phyloP scores from a whole-genome alignment of 495 filamentous ascomycete genomes.

The Bacidia rubella region DNA sequence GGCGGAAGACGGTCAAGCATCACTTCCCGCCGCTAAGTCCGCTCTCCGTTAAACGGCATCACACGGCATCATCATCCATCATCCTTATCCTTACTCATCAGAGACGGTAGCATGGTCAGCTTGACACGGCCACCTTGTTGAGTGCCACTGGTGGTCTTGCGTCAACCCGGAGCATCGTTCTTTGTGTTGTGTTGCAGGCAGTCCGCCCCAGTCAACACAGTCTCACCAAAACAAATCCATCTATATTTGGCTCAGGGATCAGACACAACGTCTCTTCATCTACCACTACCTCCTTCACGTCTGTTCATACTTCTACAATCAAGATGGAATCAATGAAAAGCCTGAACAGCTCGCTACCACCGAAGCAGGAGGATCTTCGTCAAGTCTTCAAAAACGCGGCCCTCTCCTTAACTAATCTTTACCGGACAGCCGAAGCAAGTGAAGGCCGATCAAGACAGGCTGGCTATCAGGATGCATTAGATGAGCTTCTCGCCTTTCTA shows the following conservation, averaged over 20 bases:
- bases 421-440: conserved; percentile 72
- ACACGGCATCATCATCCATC: too few species aligned
- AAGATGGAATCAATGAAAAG: conserved; percentile 64
- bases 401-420: conserved; percentile 87
- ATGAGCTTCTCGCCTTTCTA: conserved; percentile 73
- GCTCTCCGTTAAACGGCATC: too few species aligned
- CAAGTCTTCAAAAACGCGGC: conserved; percentile 86
- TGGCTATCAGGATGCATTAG: conserved; percentile 89
- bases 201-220: too few species aligned
- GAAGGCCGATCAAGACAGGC: conserved; percentile 57
- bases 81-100: too few species aligned
- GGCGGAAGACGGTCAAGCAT: too few species aligned
- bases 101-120: too few species aligned
- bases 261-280: neutral
- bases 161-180: too few species aligned
- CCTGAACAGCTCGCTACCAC: conserved; percentile 54
- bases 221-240: too few species aligned
- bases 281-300: neutral
- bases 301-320: neutral
- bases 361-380: conserved; percentile 63
- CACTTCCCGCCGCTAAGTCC: too few species aligned
- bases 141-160: too few species aligned
- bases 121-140: too few species aligned
- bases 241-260: neutral
- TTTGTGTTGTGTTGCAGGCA: too few species aligned